Evolutionary conservation across 1,284 basidiomycete genomes (phyloP).

Genomic region (Cystobasidium sp.): DNA sequence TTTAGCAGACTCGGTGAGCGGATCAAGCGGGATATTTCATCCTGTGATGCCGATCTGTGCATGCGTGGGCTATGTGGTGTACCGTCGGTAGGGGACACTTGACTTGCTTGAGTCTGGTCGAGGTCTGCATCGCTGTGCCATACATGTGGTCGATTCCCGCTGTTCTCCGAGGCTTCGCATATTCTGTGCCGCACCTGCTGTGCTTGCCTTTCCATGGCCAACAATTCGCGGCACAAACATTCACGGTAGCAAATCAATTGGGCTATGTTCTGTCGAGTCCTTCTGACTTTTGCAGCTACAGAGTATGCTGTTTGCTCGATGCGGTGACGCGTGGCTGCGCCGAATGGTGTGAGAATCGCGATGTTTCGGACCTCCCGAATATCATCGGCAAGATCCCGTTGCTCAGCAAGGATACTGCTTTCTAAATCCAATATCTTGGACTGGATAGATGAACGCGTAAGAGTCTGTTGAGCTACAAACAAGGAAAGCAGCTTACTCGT

Average conservation of each 20-base stretch:
- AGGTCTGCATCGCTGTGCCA: no score
- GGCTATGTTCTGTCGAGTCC: slow-evolving; percentile 61
- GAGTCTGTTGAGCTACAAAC: background rate
- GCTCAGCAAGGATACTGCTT: slow-evolving; percentile 64
- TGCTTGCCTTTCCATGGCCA: slow-evolving; percentile 68
- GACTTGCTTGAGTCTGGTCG: background rate
- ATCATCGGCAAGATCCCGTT: slow-evolving; percentile 70
- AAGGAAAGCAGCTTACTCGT: background rate
- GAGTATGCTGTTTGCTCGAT: slow-evolving; percentile 68
- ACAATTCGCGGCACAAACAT: slow-evolving; percentile 73
- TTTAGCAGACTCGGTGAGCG: slow-evolving; percentile 24
- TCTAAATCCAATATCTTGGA: slow-evolving; percentile 71
- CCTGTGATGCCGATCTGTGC: slow-evolving; percentile 28
- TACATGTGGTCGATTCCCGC: no score
- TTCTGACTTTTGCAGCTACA: slow-evolving; percentile 70
- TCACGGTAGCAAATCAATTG: slow-evolving; percentile 74
- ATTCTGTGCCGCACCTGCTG: slow-evolving; percentile 11
- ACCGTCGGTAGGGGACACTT: background rate
- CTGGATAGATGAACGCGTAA: slow-evolving; percentile 56
- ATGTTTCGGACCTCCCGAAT: slow-evolving; percentile 78
- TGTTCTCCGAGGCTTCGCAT: no score
- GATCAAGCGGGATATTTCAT: slow-evolving; percentile 15
- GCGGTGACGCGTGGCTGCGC: slow-evolving; percentile 75
- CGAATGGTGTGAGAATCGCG: slow-evolving; percentile 84
- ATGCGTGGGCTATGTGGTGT: background rate